A percentile compares a stretch with the other conserved stretches of the same genome.
Evolutionary conservation across 2,329 filamentous ascomycete genomes (phyloP).

Genomic region (Cryphonectria nitschkei): DNA sequence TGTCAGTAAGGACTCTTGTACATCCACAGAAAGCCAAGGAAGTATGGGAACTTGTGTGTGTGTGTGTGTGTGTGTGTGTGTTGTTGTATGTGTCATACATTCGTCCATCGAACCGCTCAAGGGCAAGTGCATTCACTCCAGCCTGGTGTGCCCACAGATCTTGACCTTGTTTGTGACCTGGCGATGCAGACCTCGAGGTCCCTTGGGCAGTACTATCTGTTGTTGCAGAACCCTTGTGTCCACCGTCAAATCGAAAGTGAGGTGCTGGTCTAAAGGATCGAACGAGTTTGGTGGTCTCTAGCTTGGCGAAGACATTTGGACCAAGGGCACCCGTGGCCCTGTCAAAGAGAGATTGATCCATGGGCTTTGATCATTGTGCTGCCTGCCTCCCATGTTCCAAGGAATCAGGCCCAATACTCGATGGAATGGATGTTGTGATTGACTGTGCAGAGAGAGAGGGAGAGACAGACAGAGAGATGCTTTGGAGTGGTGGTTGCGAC

Average conservation of each 20-base stretch:
- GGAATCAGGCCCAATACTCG: background rate
- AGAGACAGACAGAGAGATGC: background rate
- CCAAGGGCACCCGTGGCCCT: constrained; percentile 72
- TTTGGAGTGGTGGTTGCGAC: background rate
- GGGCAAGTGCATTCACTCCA: constrained; percentile 76
- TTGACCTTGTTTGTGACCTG: constrained; percentile 38
- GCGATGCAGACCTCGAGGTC: constrained; percentile 25
- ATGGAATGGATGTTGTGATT: background rate
- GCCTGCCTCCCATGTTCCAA: background rate
- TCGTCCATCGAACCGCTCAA: constrained; percentile 81
- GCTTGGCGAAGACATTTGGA: constrained; percentile 66
- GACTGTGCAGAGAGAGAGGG: background rate
- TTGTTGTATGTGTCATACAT: constrained; percentile 52
- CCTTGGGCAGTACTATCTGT: constrained; percentile 34
- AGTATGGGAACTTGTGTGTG: background rate
- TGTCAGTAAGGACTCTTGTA: constrained; percentile 5
- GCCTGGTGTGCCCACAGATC: constrained; percentile 70
- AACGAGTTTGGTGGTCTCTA: constrained; percentile 68
- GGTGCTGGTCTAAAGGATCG: constrained; percentile 70
- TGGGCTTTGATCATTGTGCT: constrained; percentile 40
- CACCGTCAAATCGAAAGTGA: constrained; percentile 71
- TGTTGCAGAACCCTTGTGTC: constrained; percentile 44
- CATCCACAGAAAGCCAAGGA: background rate
- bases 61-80: too few species aligned
- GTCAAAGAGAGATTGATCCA: constrained; percentile 77